Evolutionary conservation across 75 land plant species (phyloP).

Genomic region (Ceratopteris richardii): DNA sequence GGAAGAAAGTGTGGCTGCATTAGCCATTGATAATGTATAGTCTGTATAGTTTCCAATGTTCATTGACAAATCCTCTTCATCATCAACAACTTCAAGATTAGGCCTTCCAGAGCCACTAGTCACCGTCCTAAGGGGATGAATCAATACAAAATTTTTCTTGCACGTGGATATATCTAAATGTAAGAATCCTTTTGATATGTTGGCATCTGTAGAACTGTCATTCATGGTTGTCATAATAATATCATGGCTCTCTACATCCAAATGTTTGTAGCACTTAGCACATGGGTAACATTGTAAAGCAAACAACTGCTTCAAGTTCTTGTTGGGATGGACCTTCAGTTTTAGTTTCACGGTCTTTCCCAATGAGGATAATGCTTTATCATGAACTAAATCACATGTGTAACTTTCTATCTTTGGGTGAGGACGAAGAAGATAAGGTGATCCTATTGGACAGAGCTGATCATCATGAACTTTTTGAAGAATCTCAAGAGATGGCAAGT

Average conservation of each 20-base stretch:
- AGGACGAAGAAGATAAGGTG: conserved; percentile 9
- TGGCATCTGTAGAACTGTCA: too few species aligned
- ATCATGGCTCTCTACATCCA: conserved; percentile 51
- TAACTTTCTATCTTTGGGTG: conserved; percentile 10
- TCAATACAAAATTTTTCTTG: background rate
- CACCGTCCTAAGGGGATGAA: background rate
- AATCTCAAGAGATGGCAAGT: too few species aligned
- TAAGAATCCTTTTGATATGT: too few species aligned
- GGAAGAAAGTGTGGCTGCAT: too few species aligned
- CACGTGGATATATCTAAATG: too few species aligned
- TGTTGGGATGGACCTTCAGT: conserved; percentile 50
- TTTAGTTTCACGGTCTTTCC: conserved; percentile 75
- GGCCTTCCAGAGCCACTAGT: conserved; percentile 10
- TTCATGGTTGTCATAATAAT: too few species aligned
- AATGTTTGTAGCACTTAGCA: conserved; percentile 74
- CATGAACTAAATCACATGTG: conserved; percentile 3
- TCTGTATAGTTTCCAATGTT: too few species aligned
- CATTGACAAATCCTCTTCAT: background rate
- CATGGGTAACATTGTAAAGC: conserved; percentile 66
- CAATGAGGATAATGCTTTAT: conserved; percentile 14
- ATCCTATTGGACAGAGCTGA: background rate
- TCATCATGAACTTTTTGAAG: background rate
- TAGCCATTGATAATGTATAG: too few species aligned
- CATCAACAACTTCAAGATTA: conserved; percentile 9
- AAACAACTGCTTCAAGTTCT: conserved; percentile 58